Evolutionary conservation across 2,329 filamentous ascomycete genomes (phyloP), one percentile per base, ranked within the genome.

Genomic region (Teratosphaeria epicoccoides): DNA sequence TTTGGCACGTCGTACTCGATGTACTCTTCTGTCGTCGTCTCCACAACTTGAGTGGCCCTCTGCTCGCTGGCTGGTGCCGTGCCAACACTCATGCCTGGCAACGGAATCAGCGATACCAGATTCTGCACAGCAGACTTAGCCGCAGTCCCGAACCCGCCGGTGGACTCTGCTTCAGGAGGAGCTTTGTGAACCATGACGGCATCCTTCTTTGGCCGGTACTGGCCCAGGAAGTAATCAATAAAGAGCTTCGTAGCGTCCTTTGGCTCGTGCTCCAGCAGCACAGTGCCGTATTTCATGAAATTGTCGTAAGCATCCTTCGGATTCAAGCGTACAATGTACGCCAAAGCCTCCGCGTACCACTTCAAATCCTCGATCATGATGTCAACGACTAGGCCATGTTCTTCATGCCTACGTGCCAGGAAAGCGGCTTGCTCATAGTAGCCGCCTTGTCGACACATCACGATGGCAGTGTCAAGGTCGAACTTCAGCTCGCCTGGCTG

Each of bases 401-500:
- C 93, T 5, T 88, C 86, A 63, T 98, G 90, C 68, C 96, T 91
- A 53, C 89, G 87, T 6, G 94, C 93, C 33, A 98, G 77, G 63
- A 95, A 98, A 3, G 91, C 93, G 12, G 93, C 93, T 73, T 98
- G 94, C 54, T 97, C 90, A 62, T 85, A 95, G 69, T 98, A 98
- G 0, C 93, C 91, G 10, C 91, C 93, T 71, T 98, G 93, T 24
- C 94, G 82, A 65, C 93, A 98, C 89, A 98, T 96, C 1, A 85
- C 82, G 57, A 98, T 98, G 12, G 93, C 93, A 1, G 93, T 98
- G 59, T 98, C 93, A 2, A 97, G 76, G 66, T 98, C 93, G 63
- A 98, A 98, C 63, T 94, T 96, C 43, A 96, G 78, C 61, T 96
- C 90, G 2, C 87, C 89, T 0, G 91, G 90, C 24, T 89, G 90